Percentiles rank a stretch among this genome's conserved stretches.
phyloP scores from a whole-genome alignment of 495 filamentous ascomycete genomes.

The Bacidia rubella region DNA sequence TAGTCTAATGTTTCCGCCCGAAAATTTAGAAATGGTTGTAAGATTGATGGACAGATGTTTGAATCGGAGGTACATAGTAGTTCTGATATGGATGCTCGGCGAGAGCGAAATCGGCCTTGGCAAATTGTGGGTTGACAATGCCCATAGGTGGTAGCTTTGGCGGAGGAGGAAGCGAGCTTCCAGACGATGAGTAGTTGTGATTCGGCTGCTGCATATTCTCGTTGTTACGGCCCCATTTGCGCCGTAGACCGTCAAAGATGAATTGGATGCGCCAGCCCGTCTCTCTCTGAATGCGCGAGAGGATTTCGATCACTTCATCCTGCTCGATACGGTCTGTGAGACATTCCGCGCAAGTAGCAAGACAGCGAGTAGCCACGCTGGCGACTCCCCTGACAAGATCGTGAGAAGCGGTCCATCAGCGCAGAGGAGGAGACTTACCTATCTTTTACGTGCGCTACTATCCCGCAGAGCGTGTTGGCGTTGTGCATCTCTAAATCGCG shows the following conservation, averaged over 20 bases:
- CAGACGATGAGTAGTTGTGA: constrained; percentile 19
- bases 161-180: constrained; percentile 15
- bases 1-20: not conserved
- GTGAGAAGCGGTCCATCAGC: constrained; percentile 1
- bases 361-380: constrained; percentile 60
- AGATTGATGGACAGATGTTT: constrained; percentile 13
- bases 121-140: constrained; percentile 50
- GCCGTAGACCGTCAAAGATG: constrained; percentile 53
- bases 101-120: constrained; percentile 54
- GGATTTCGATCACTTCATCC: constrained; percentile 66
- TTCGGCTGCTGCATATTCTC: constrained; percentile 23
- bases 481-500: constrained; percentile 53
- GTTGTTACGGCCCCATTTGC: constrained; percentile 64
- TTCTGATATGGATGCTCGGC: constrained; percentile 66
- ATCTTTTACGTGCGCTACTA: constrained; percentile 73
- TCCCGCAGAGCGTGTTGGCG: constrained; percentile 73
- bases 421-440: constrained; percentile 26
- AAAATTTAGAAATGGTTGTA: constrained; percentile 3
- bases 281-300: constrained; percentile 60
- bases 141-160: constrained; percentile 28
- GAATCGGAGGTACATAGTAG: constrained; percentile 38
- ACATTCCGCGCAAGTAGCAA: constrained; percentile 67
- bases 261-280: constrained; percentile 66
- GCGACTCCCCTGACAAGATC: constrained; percentile 47
- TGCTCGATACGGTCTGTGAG: constrained; percentile 58